Base-by-base conservation (phyloP, 2,329 filamentous ascomycete genomes). In the Trichoderma guizhouense region DNA sequence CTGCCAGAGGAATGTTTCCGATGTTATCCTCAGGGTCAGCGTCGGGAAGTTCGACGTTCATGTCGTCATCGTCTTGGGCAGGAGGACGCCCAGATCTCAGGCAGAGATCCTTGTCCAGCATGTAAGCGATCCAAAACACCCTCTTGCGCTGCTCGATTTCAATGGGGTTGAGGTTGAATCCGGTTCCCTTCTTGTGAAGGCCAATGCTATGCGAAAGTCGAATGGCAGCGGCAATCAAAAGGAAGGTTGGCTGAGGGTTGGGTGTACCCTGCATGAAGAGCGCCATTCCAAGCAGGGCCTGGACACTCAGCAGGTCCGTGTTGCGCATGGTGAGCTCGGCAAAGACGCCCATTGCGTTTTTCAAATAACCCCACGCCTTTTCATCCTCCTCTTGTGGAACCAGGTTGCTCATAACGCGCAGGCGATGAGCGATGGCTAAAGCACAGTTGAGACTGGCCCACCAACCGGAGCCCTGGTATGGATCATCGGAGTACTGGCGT, bases 381-480 rank as follows among this genome's bases (percentile, higher is more conserved):
- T 95, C 91, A 76, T 98, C 96, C 79, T 98, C 95, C 74, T 97
- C 94, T 74, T 93, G 90, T 1, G 94, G 92, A 0, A 97, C 93
- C 9, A 97, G 85, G 77, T 97, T 96, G 84, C 93, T 97, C 94
- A 98, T 97, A 26, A 98, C 94, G 12, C 96, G 91, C 77, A 99
- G 85, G 53, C 96, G 89, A 79, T 98, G 94, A 6, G 95, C 92
- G 76, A 98, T 97, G n/a, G 95, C 96, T 71, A 99, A 84, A 1
- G 92, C 94, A 72, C 97, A 92, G 77, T 99, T 99, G 77, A 99
- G 86, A 81, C 94, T 97, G 6, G 96, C 96, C 95, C 96, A 99
- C 96, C 96, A 99, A 3, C 96, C 96, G 7, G 94, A 97, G 32
- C 95, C 95, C 79, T 97, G 91, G 76, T 98, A 98, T 0, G 95